A percentile compares a stretch with the other conserved stretches of the same genome.
Conservation (phyloP, 768 basidiomycete genomes). For the Leccinum truebloodii region DNA sequence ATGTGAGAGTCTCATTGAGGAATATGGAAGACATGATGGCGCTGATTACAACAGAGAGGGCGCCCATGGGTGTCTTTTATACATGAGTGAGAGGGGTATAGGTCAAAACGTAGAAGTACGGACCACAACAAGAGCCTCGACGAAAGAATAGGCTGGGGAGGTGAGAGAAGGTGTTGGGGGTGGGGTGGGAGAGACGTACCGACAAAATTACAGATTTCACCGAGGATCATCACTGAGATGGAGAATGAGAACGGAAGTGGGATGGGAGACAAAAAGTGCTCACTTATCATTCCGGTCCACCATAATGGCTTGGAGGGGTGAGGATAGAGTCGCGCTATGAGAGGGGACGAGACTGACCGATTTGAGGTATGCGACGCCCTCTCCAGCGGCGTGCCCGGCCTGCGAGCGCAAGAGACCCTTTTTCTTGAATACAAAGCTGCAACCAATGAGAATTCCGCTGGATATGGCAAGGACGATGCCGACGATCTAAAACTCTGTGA, state of each 20-base stretch:
- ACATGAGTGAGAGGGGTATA: conserved; percentile 6
- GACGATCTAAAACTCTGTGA: conserved; percentile 53
- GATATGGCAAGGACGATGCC: conserved; percentile 74
- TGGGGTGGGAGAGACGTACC: conserved; percentile 47
- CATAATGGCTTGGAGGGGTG: conserved; percentile 61
- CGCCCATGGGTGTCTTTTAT: conserved; percentile 85
- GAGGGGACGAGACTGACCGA: conserved; percentile 55
- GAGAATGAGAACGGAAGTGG: not conserved
- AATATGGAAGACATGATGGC: conserved; percentile 92
- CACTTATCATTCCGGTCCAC: conserved; percentile 93
- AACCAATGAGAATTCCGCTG: conserved; percentile 89
- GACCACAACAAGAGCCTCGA: conserved; percentile 90
- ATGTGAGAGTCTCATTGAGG: conserved; percentile 88
- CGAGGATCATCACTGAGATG: conserved; percentile 82
- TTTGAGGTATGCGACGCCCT: conserved; percentile 94
- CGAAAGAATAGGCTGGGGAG: conserved; percentile 75
- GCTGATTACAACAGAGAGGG: conserved; percentile 93
- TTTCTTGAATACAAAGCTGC: conserved; percentile 97
- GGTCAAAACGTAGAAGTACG: conserved; percentile 28
- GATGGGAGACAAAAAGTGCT: too few relatives aligned
- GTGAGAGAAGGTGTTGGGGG: conserved; percentile 11
- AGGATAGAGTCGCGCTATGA: conserved; percentile 8
- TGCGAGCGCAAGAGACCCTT: conserved; percentile 83
- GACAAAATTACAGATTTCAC: conserved; percentile 84
- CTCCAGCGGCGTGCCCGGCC: conserved; percentile 75